Base-by-base conservation (phyloP, 2,329 filamentous ascomycete genomes). In the Talaromyces sp. region DNA sequence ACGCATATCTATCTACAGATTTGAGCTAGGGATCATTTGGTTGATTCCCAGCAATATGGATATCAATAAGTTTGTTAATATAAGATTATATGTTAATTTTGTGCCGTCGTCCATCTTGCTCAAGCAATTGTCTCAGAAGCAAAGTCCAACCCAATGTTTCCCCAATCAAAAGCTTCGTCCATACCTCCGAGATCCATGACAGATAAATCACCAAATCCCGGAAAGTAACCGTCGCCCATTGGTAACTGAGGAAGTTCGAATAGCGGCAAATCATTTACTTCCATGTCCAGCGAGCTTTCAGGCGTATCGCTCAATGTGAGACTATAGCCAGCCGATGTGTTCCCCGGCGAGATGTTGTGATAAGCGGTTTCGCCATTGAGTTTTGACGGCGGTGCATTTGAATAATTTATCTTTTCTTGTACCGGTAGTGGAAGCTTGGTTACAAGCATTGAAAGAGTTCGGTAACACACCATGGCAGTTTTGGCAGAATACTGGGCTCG, bases 381-480 rank as follows among this genome's bases (percentile, higher is more conserved):
- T 1, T 7, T 50, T 12, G 9, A 17, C 2, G 9, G 24, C 1
- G 43, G 24, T 14, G 5, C 19, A 50, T 3, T 50, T 21, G 10
- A 11, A 50, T 50, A 2, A 6, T 10, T 7, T 7, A 27, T 32
- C 31, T 31, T 38, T 43, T 64, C 64, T 14, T 38, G 32, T 3
- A 57, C 27, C 46, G 62, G 32, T 9, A 60, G 43, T 2, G 65
- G 55, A 17, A 70, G 59, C 9, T 59, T 64, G 11, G 54, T 55
- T 1, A 64, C 62, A 21, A 72, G 65, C 48, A 60, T 68, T 5
- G 32, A 56, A 9, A 71, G 61, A 31, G 68, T 62, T n/a, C 56
- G 56, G 38, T 68, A 65, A 53, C 67, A 71, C 43, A 66, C 65
- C 43, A 63, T 65, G 12, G 64, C 68, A 1, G 66, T 65, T 58